A percentile compares a stretch with the other conserved stretches of the same genome.
Conservation (phyloP, 2,329 filamentous ascomycete genomes). For the Periconia sp. region DNA sequence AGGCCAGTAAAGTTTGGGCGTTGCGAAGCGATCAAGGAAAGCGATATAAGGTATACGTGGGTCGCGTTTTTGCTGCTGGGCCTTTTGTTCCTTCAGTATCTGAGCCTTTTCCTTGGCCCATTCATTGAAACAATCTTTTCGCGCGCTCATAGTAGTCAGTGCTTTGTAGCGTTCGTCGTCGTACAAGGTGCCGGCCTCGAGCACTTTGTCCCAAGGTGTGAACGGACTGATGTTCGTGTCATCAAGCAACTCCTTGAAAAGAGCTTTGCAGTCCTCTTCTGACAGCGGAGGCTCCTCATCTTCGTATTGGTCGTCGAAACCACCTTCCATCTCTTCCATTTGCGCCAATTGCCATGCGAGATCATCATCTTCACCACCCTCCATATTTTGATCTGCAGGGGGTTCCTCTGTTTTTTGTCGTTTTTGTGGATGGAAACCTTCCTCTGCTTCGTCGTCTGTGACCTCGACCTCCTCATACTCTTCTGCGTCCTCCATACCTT, state of each 20-base stretch:
- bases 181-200: conserved; percentile 79
- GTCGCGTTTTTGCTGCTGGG: conserved; percentile 77
- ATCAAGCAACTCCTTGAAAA: conserved; percentile 85
- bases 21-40: conserved; percentile 79
- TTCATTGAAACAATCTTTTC: conserved; percentile 79
- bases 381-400: conserved; percentile 57
- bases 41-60: conserved; percentile 80
- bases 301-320: conserved; percentile 69
- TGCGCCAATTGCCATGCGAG: conserved; percentile 88
- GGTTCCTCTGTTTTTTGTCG: conserved; percentile 51
- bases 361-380: conserved; percentile 94
- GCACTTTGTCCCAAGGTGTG: conserved; percentile 85
- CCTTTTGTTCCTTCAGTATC: conserved; percentile 69
- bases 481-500: conserved; percentile 59
- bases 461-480: conserved; percentile 81
- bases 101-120: conserved; percentile 82
- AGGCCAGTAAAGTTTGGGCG: conserved; percentile 92
- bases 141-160: conserved; percentile 75
- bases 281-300: conserved; percentile 72
- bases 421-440: conserved; percentile 53
- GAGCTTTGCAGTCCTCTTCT: conserved; percentile 71
- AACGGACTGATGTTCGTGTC: conserved; percentile 84
- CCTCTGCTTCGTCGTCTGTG: conserved; percentile 57
- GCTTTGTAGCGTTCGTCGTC: conserved; percentile 87
- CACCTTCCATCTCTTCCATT: conserved; percentile 81